Evolutionary conservation across 495 filamentous ascomycete genomes (phyloP).

Genomic region (Durotheca rogersii): DNA sequence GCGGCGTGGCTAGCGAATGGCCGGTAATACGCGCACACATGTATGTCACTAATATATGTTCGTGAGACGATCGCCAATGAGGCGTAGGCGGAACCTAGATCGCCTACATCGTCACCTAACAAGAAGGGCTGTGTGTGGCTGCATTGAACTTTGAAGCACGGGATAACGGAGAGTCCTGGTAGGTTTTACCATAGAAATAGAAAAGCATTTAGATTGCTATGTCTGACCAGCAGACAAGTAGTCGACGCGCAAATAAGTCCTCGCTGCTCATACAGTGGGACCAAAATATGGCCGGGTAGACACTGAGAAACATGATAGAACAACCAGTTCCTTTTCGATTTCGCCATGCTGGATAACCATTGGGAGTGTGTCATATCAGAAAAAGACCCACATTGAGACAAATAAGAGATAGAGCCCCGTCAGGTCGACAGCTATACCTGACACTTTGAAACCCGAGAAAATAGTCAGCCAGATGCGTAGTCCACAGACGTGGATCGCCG

Average conservation of each 20-base stretch:
- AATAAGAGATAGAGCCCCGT: not conserved
- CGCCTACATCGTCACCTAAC: constrained; percentile 10
- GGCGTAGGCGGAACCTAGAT: constrained; percentile 1
- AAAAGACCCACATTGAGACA: not conserved
- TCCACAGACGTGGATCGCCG: not conserved
- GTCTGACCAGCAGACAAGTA: constrained; percentile 18
- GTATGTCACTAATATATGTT: constrained; percentile 12
- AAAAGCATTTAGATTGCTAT: constrained; percentile 1
- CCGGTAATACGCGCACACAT: constrained; percentile 17
- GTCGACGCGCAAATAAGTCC: constrained; percentile 12
- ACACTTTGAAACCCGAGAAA: too few relatives aligned
- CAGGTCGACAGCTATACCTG: not conserved
- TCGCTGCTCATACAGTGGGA: too few relatives aligned
- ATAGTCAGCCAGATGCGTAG: not conserved
- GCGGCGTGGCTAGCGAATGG: constrained; percentile 22
- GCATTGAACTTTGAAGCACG: constrained; percentile 1
- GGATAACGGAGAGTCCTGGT: constrained; percentile 2
- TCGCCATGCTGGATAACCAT: constrained; percentile 11
- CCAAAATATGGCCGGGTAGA: constrained; percentile 1
- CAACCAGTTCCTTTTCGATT: constrained; percentile 16
- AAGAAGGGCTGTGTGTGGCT: constrained; percentile 1
- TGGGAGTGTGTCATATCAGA: not conserved
- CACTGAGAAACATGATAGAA: constrained; percentile 10
- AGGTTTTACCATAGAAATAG: not conserved
- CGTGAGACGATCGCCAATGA: constrained; percentile 12